Conservation (phyloP, 1,284 basidiomycete genomes). For the Neolentinus lepideus region DNA sequence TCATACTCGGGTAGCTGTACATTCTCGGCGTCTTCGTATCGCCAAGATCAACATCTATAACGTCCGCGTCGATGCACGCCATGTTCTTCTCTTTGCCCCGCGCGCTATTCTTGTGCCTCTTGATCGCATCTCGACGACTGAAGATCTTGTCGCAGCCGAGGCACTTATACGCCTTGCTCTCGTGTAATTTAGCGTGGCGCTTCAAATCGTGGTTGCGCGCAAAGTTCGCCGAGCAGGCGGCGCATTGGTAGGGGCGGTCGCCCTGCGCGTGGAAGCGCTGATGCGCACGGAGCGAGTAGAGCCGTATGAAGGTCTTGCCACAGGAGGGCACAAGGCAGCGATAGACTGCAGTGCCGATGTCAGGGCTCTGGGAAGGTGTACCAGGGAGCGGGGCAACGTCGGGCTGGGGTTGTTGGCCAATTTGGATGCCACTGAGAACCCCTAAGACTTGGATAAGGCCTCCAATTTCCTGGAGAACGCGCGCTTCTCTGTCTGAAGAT, state of each 20-base stretch:
- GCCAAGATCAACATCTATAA: constrained; percentile 53
- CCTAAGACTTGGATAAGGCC: constrained; percentile 73
- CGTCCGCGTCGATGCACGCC: constrained; percentile 44
- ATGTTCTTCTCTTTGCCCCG: constrained; percentile 31
- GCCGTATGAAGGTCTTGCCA: constrained; percentile 55
- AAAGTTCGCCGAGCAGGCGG: constrained; percentile 61
- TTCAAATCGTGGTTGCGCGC: constrained; percentile 71
- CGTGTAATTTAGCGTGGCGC: constrained; percentile 62
- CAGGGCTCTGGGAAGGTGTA: constrained; percentile 28
- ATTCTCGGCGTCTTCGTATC: constrained; percentile 43
- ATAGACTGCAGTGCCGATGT: constrained; percentile 68
- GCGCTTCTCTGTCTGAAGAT: constrained; percentile 39
- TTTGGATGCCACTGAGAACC: constrained; percentile 65
- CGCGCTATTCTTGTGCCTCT: constrained; percentile 58
- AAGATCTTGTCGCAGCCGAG: constrained; percentile 64
- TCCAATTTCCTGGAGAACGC: constrained; percentile 61
- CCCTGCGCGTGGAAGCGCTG: constrained; percentile 49
- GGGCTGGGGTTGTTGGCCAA: constrained; percentile 32
- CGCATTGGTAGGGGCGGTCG: constrained; percentile 58
- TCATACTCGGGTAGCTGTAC: constrained; percentile 54
- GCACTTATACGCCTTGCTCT: constrained; percentile 63
- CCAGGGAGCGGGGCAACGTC: constrained; percentile 18
- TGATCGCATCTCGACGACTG: constrained; percentile 68
- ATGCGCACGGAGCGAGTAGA: constrained; percentile 62
- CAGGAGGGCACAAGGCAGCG: constrained; percentile 60